phyloP scores from a whole-genome alignment of 2,329 filamentous ascomycete species.

The Chaetomium strumarium region DNA sequence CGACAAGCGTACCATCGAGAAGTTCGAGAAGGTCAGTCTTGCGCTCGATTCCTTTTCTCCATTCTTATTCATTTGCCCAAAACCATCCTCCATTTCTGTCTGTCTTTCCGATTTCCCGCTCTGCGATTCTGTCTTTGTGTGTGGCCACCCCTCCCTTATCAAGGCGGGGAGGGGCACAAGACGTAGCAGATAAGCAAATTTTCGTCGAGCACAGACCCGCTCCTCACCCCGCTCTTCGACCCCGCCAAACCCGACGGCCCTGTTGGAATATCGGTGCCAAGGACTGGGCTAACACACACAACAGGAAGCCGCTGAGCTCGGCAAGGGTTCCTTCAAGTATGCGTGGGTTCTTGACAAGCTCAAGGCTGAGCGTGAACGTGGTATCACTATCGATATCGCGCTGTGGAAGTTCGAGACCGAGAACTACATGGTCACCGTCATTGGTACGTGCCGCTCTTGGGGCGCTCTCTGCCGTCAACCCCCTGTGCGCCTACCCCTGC shows the following conservation, averaged over 20 bases:
- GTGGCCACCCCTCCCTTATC: conserved; percentile 24
- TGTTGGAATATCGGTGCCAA: conserved; percentile 6
- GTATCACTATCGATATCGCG: conserved; percentile 99
- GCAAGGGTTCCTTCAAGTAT: conserved; percentile 99
- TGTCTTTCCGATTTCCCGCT: conserved; percentile 24
- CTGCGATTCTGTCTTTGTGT: conserved; percentile 23
- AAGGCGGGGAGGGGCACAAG: conserved; percentile 25
- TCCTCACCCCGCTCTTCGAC: conserved; percentile 14
- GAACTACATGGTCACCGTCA: conserved; percentile 97
- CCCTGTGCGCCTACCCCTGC: conserved; percentile 9
- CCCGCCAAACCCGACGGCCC: not conserved
- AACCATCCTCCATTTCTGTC: conserved; percentile 11
- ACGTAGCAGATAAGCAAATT: conserved; percentile 16
- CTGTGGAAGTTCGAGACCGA: conserved; percentile 99
- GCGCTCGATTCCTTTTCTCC: conserved; percentile 15
- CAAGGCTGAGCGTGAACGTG: conserved; percentile 99
- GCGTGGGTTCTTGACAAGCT: conserved; percentile 99
- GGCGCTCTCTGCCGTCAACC: not conserved
- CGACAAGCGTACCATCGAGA: conserved; percentile 99
- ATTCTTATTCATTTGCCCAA: not conserved
- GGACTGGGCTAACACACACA: conserved; percentile 14
- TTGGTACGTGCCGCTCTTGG: conserved; percentile 53
- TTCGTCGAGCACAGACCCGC: conserved; percentile 20
- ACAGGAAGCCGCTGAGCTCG: conserved; percentile 96
- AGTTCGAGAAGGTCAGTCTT: conserved; percentile 97